Base-by-base conservation (phyloP, 2,329 filamentous ascomycete genomes). In the Emmonsiellopsis sp. region DNA sequence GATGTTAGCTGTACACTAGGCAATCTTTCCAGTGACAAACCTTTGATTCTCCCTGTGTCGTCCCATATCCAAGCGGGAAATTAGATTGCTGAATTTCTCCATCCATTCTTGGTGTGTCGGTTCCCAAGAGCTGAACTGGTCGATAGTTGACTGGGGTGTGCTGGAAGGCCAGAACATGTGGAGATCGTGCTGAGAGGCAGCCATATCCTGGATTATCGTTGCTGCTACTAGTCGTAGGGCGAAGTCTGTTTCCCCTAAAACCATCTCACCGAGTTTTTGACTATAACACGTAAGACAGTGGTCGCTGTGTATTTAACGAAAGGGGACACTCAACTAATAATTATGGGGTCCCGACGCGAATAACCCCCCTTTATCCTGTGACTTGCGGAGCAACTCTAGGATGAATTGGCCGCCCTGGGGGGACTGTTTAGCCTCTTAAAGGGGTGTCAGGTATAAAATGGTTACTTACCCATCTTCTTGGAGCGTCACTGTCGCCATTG, bases 331-430 rank as follows among this genome's bases (percentile, higher is more conserved):
- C 31, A n/a, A 56, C 55, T 52, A 35, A 16, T 52, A 16, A 10
- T 35, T 15, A 41, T 48, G 49, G 9, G n/a, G 10, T 13, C 32
- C 45, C 40, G 45, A 41, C 9, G 47, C 20, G 35, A 56, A 35
- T 10, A 47, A 30, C 7, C 43, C 7, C 11, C 55, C 48, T 31
- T 55, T 53, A 3, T 53, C 50, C 13, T 58, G 26, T 30, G 54
- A 57, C 10, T 57, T 56, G 8, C 52, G 50, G 3, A 63, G 26
- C 16, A 62, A 34, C 50, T 66, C 63, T 13, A 60, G 48, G 4
- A 66, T 43, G 13, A 61, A 48, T 43, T 63, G 64, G 1, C 63
- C 64, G 16, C 58, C 57, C 64, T 67, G 30, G 30, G 35, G 16
- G 4, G 11, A 40, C 32, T 13, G 10, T 13, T 62, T 30, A 63